Base-by-base conservation (phyloP, 2,329 filamentous ascomycete genomes). In the Myrmaecium sp. region DNA sequence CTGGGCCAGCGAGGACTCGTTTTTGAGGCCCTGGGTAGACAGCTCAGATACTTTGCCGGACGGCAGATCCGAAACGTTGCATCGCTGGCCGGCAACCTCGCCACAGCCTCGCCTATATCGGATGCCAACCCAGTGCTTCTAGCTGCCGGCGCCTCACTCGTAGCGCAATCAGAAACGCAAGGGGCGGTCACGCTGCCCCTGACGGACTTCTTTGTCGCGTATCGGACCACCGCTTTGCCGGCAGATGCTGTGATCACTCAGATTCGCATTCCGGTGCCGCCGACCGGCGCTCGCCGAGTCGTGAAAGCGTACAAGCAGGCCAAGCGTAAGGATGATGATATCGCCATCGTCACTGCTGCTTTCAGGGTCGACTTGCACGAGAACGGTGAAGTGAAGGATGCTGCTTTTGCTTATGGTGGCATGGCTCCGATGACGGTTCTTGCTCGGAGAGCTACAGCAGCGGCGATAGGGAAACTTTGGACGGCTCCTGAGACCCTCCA, bases 281-380 rank as follows among this genome's bases (percentile, higher is more conserved):
- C 75, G 1, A 58, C 61, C 2, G 62, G 67, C 20, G 74, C 73
- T 33, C 71, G 77, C 4, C 84, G 94, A 47, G 78, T 76, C 41
- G 70, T 91, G 44, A 70, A 80, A 28, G 74, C 84, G 1, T 95
- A 94, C 54, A 95, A 95, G 52, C 86, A 95, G 48, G 74, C 89
- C 1, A 95, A 95, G 58, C 62, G 89, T 34, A 94, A 94, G 46
- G 86, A 95, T 41, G 86, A 95, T 42, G 86, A 95, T 43, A 95
- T 95, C 43, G 89, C 86, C 3, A 95, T 95, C 39, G 89, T 94
- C 12, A 95, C 86, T 17, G 72, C 78, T 14, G 82, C 83, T 1
- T 58, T 94, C 31, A 69, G 79, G 12, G 64, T 95, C 9, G 68
- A 66, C 8, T 55, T 95, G 3, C 66, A 74, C 24, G 60, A 74